Conservation (phyloP, 805 yeast genomes). For the Kurtzmaniella cleridarum region DNA sequence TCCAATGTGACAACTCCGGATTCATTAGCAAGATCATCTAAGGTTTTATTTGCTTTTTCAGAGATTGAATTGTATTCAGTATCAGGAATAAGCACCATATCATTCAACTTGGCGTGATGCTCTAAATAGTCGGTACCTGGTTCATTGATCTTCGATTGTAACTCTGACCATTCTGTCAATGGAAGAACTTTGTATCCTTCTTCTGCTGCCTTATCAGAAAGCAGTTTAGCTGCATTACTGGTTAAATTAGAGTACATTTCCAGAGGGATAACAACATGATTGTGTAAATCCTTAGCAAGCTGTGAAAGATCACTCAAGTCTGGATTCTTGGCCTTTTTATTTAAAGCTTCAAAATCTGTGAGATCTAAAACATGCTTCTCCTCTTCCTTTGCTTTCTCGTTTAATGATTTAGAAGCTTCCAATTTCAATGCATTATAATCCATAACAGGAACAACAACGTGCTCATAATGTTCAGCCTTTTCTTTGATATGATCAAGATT, state of each 20-base stretch:
- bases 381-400: conserved; percentile 7
- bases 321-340: conserved; percentile 13
- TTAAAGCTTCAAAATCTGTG: conserved; percentile 14
- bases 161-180: conserved; percentile 3
- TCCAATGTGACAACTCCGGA: not conserved
- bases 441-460: conserved; percentile 8
- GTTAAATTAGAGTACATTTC: not conserved
- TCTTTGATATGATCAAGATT: conserved; percentile 6
- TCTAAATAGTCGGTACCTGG: not conserved
- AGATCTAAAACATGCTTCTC: conserved; percentile 1
- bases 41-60: not conserved
- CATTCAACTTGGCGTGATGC: not conserved
- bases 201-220: not conserved
- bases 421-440: conserved; percentile 8
- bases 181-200: conserved; percentile 3
- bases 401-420: conserved; percentile 4
- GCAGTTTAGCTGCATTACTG: not conserved
- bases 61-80: not conserved
- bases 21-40: not conserved
- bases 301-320: not conserved
- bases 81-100: not conserved
- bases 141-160: not conserved
- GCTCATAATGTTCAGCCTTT: conserved; percentile 6
- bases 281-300: not conserved
- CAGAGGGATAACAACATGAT: conserved; percentile 1